Percentiles rank a stretch among this genome's conserved stretches.
Conservation (phyloP, 345 rosid genomes). For the Aquilaria malaccensis region DNA sequence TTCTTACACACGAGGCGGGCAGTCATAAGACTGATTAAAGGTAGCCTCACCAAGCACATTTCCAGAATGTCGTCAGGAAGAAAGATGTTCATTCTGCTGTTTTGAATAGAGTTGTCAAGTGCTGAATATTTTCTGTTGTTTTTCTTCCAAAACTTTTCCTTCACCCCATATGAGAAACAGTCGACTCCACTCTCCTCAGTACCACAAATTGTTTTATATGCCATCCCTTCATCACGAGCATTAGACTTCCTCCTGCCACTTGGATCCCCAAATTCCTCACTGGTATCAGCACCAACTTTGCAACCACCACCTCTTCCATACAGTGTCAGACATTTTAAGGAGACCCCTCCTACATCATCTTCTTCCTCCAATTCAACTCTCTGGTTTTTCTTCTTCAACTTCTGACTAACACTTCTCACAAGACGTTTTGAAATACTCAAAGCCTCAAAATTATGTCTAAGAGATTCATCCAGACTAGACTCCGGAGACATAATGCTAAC, state of each 20-base stretch:
- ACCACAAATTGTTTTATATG: constrained; percentile 52
- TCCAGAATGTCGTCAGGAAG: constrained; percentile 89
- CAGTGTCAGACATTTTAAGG: constrained; percentile 59
- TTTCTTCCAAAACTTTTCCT: constrained; percentile 81
- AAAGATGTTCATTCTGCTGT: constrained; percentile 53
- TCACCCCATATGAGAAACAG: constrained; percentile 86
- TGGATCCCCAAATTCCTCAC: constrained; percentile 77
- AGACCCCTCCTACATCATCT: constrained; percentile 44
- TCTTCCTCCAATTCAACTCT: constrained; percentile 52
- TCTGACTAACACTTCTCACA: constrained; percentile 70
- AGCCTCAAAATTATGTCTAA: constrained; percentile 57
- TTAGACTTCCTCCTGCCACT: constrained; percentile 69
- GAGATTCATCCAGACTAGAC: constrained; percentile 45
- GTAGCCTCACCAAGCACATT: constrained; percentile 89
- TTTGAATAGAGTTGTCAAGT: constrained; percentile 31
- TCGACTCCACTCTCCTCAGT: constrained; percentile 62
- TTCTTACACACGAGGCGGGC: constrained; percentile 95
- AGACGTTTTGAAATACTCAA: constrained; percentile 71
- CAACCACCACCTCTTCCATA: constrained; percentile 84
- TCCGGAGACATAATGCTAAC: constrained; percentile 39
- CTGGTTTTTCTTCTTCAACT: constrained; percentile 47
- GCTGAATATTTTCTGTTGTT: constrained; percentile 40
- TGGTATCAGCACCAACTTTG: constrained; percentile 84
- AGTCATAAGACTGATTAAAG: constrained; percentile 69
- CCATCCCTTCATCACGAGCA: constrained; percentile 74